Evolutionary conservation across 1,284 basidiomycete species (phyloP).

Genomic region (Laetiporus sulphureus): DNA sequence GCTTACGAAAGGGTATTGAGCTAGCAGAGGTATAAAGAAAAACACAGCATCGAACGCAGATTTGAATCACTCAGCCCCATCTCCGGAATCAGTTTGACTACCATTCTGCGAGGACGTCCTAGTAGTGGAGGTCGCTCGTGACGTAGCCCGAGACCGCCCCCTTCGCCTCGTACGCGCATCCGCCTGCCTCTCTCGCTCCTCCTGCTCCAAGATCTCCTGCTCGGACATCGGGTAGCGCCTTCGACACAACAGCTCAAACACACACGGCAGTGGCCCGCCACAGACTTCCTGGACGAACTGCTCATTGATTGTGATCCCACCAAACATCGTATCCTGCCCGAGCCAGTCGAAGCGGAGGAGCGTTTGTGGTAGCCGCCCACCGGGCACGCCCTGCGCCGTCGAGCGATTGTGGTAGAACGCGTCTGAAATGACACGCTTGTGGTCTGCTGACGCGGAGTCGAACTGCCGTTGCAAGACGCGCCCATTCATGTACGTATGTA

Average conservation of each 20-base stretch:
- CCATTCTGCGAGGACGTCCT: too few relatives aligned
- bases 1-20: too few relatives aligned
- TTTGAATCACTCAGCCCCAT: too few relatives aligned
- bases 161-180: conserved; percentile 12
- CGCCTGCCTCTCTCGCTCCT: conserved; percentile 19
- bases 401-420: conserved; percentile 63
- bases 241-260: conserved; percentile 51
- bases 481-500: conserved; percentile 44
- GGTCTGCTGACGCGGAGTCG: conserved; percentile 28
- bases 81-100: too few relatives aligned
- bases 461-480: conserved; percentile 46
- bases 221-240: conserved; percentile 40
- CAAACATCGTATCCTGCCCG: conserved; percentile 47
- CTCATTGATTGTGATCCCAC: conserved; percentile 47
- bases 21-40: too few relatives aligned
- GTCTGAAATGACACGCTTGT: conserved; percentile 35
- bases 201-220: conserved; percentile 40
- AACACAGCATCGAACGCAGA: too few relatives aligned
- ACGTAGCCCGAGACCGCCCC: conserved; percentile 14
- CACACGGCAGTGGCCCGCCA: conserved; percentile 47
- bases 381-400: conserved; percentile 53
- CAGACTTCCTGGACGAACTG: conserved; percentile 35
- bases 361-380: conserved; percentile 53
- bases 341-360: conserved; percentile 62
- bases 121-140: conserved; percentile 9